These are phyloP conservation scores for Drosera capensis DNA, from an alignment of 148 eudicot genomes.

Conservation along the genomic window DNA sequence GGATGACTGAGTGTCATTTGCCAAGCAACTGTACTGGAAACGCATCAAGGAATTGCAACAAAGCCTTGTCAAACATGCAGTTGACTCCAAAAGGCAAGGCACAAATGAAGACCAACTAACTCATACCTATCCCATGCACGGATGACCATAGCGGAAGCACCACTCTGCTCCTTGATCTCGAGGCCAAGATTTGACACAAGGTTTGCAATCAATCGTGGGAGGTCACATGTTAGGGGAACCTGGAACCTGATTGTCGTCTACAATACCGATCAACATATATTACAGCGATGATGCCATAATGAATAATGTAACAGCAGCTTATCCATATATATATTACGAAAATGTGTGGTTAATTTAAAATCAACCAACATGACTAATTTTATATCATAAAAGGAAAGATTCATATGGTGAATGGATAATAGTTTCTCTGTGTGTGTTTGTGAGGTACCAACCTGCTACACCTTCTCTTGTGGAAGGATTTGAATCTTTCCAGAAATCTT, in stretches of 20 bases:
- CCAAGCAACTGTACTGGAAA: constrained; percentile 87
- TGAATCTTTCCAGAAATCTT: too few relatives aligned
- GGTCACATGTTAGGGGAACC: constrained; percentile 63
- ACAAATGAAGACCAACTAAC: not conserved
- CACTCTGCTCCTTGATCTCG: constrained; percentile 33
- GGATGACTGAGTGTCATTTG: constrained; percentile 64
- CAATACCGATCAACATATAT: constrained; percentile 6
- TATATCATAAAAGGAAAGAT: too few relatives aligned
- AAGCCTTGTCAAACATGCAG: not conserved
- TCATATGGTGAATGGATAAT: too few relatives aligned
- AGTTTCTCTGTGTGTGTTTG: too few relatives aligned
- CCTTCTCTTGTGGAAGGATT: too few relatives aligned
- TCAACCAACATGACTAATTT: too few relatives aligned
- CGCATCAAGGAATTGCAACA: not conserved
- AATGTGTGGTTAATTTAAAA: too few relatives aligned
- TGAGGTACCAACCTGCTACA: too few relatives aligned
- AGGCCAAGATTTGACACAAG: constrained; percentile 68
- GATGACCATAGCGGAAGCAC: constrained; percentile 62
- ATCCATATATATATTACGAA: too few relatives aligned
- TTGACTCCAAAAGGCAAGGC: not conserved
- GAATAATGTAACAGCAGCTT: not conserved
- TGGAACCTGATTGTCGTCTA: constrained; percentile 90
- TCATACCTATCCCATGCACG: constrained; percentile 88
- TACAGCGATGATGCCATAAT: not conserved
- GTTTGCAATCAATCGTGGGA: constrained; percentile 63